A percentile compares a stretch with the other conserved stretches of the same genome.
Conservation (phyloP, 495 filamentous ascomycete species). For the Daldinia decipiens region DNA sequence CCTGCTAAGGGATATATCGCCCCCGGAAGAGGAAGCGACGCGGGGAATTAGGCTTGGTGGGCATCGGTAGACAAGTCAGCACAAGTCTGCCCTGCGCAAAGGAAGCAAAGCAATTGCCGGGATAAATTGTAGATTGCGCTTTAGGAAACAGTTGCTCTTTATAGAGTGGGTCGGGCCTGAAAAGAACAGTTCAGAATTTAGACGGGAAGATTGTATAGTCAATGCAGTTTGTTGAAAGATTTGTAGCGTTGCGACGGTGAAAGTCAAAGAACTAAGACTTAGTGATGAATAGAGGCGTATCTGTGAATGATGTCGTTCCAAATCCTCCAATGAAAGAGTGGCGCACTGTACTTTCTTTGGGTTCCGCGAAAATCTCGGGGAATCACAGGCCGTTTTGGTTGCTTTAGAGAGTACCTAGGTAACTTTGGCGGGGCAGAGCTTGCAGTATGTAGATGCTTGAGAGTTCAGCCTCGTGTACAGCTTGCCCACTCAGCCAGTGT, state of each 20-base stretch:
- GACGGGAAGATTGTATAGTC: background rate
- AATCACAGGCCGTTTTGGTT: slow-evolving; percentile 23
- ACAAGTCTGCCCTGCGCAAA: slow-evolving; percentile 38
- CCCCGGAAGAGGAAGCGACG: slow-evolving; percentile 58
- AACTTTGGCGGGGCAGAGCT: slow-evolving; percentile 25
- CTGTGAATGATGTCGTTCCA: slow-evolving; percentile 37
- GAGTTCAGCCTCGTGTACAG: slow-evolving; percentile 30
- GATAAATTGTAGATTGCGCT: slow-evolving; percentile 11
- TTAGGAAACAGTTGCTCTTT: background rate
- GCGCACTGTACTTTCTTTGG: slow-evolving; percentile 22
- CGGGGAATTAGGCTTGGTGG: slow-evolving; percentile 55
- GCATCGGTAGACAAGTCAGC: slow-evolving; percentile 56
- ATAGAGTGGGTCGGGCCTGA: background rate
- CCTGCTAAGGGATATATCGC: slow-evolving; percentile 59
- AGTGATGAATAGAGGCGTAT: slow-evolving; percentile 23
- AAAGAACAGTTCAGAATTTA: background rate
- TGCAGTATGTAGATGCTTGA: slow-evolving; percentile 7
- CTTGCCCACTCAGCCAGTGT: background rate
- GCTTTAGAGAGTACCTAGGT: background rate
- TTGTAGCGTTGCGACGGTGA: slow-evolving; percentile 8
- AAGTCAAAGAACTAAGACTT: slow-evolving; percentile 26
- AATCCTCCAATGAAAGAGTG: slow-evolving; percentile 31
- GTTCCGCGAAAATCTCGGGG: slow-evolving; percentile 42
- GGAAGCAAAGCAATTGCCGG: slow-evolving; percentile 35
- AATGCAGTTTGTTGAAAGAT: slow-evolving; percentile 5